Evolutionary conservation across 1,284 basidiomycete species (phyloP).

Genomic region (Tilletia setariae): DNA sequence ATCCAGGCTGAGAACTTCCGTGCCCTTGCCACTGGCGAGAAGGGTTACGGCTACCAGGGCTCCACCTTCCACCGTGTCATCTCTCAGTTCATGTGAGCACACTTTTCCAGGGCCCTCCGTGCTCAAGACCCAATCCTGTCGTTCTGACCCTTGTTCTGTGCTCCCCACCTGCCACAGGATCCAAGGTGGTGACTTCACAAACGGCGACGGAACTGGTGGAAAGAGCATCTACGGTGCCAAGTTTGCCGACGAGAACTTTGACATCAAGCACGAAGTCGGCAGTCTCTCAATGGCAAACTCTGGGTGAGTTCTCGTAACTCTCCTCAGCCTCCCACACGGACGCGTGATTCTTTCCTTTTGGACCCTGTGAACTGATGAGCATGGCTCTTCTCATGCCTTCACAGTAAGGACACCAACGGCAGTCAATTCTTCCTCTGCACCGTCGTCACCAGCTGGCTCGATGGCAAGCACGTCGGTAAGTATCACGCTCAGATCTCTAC

Average conservation of each 20-base stretch:
- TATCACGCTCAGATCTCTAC: too few relatives aligned
- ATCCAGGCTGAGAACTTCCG: conserved; percentile 29
- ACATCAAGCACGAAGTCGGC: conserved; percentile 40
- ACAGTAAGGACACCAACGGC: conserved; percentile 57
- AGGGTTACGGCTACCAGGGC: conserved; percentile 71
- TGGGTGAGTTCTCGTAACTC: conserved; percentile 12
- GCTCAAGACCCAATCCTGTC: too few relatives aligned
- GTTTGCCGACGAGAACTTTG: conserved; percentile 46
- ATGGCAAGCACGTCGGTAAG: conserved; percentile 25
- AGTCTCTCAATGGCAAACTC: conserved; percentile 38
- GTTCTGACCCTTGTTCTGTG: too few relatives aligned
- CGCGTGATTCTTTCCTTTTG: not conserved
- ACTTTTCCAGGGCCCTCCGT: not conserved
- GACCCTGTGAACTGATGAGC: not conserved
- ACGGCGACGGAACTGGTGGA: conserved; percentile 54
- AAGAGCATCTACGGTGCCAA: conserved; percentile 54
- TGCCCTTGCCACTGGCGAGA: conserved; percentile 68
- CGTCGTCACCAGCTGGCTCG: conserved; percentile 44
- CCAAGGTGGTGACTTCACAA: conserved; percentile 69
- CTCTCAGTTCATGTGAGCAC: conserved; percentile 63
- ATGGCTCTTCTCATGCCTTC: conserved; percentile 20
- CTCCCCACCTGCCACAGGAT: conserved; percentile 58
- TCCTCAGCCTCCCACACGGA: not conserved
- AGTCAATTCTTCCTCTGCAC: conserved; percentile 53
- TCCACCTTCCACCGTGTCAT: conserved; percentile 65